phyloP scores from a whole-genome alignment of 2,329 filamentous ascomycete genomes.

The Bipolaris bicolor region DNA sequence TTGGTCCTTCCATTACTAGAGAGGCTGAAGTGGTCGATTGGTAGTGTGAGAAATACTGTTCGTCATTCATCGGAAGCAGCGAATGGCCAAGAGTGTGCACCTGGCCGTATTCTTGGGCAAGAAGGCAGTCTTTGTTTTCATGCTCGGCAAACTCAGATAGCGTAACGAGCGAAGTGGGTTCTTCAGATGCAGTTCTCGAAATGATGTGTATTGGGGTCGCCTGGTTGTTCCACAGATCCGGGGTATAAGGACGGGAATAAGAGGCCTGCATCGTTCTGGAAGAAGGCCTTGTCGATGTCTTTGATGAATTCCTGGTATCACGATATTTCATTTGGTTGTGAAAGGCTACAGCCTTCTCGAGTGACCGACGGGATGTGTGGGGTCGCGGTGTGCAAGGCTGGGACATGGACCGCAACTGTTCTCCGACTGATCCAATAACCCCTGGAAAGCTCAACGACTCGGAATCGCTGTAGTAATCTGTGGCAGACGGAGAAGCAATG shows the following conservation, averaged over 20 bases:
- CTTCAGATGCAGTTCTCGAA: slow-evolving; percentile 52
- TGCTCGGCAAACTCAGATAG: slow-evolving; percentile 36
- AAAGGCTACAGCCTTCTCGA: slow-evolving; percentile 37
- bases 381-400: slow-evolving; percentile 44
- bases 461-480: slow-evolving; percentile 40
- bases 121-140: slow-evolving; percentile 31
- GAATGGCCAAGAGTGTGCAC: slow-evolving; percentile 34
- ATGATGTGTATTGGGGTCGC: slow-evolving; percentile 56
- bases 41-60: slow-evolving; percentile 34
- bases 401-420: slow-evolving; percentile 36
- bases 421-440: slow-evolving; percentile 36
- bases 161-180: slow-evolving; percentile 35
- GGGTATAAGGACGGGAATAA: slow-evolving; percentile 53
- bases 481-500: slow-evolving; percentile 38
- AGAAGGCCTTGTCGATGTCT: slow-evolving; percentile 36
- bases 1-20: slow-evolving; percentile 34
- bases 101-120: slow-evolving; percentile 27
- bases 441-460: slow-evolving; percentile 43
- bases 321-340: slow-evolving; percentile 27
- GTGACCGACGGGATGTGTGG: slow-evolving; percentile 21
- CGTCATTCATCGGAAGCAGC: slow-evolving; percentile 19
- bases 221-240: slow-evolving; percentile 60
- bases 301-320: slow-evolving; percentile 31
- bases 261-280: slow-evolving; percentile 63
- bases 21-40: slow-evolving; percentile 45